phyloP scores from a whole-genome alignment of 2,329 filamentous ascomycete genomes.

The Aspergillus hortae region DNA sequence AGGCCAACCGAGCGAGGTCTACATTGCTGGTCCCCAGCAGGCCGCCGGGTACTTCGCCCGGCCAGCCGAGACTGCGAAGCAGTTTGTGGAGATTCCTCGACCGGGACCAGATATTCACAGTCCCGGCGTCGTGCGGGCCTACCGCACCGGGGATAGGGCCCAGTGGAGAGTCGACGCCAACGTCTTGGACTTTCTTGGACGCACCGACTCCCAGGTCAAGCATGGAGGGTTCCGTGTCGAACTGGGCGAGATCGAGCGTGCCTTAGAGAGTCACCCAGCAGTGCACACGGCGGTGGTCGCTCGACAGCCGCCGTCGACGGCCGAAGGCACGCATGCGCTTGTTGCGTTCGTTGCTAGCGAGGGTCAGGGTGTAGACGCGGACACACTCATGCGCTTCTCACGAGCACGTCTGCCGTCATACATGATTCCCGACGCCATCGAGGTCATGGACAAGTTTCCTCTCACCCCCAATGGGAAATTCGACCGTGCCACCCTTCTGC shows the following conservation, averaged over 20 bases:
- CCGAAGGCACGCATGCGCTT: neutral
- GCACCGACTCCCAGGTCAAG: constrained; percentile 80
- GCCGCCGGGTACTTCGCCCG: constrained; percentile 66
- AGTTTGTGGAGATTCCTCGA: constrained; percentile 55
- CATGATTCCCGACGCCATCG: constrained; percentile 61
- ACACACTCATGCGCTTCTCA: constrained; percentile 59
- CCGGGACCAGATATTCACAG: neutral
- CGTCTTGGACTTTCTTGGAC: constrained; percentile 70
- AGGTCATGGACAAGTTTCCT: constrained; percentile 63
- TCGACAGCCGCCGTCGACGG: neutral
- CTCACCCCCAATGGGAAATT: constrained; percentile 72
- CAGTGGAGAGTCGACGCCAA: constrained; percentile 69
- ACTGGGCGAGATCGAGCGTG: constrained; percentile 77
- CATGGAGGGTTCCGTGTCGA: constrained; percentile 87
- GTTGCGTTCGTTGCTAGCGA: constrained; percentile 1
- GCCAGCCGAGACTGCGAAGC: constrained; percentile 58
- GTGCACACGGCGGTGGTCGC: constrained; percentile 1
- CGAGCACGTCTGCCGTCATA: constrained; percentile 67
- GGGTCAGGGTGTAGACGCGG: constrained; percentile 28
- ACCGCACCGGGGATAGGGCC: constrained; percentile 64
- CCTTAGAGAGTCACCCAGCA: constrained; percentile 44
- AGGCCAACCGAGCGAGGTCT: constrained; percentile 76
- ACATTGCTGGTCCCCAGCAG: constrained; percentile 69
- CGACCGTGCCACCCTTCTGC: constrained; percentile 14
- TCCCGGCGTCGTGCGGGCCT: constrained; percentile 46